Conservation (phyloP, 2,329 filamentous ascomycete genomes). For the Coniochaeta sp. region DNA sequence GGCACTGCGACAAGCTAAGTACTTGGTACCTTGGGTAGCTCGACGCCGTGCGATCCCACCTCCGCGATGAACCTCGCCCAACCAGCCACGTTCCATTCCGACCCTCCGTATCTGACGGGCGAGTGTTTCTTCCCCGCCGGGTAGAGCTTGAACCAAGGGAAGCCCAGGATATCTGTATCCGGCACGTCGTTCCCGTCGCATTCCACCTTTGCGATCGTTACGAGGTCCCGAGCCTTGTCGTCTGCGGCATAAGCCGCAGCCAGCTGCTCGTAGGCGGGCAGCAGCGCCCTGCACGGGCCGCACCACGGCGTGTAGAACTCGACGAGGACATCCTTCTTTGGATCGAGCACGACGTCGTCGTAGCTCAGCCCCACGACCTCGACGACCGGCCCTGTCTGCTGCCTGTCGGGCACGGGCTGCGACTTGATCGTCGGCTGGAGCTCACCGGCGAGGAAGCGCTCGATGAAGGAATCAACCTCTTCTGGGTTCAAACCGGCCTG, state of each 20-base stretch:
- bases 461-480: slow-evolving; percentile 68
- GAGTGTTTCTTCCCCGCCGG: slow-evolving; percentile 79
- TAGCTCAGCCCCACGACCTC: slow-evolving; percentile 92
- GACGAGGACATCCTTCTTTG: slow-evolving; percentile 91
- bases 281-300: slow-evolving; percentile 97
- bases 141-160: slow-evolving; percentile 99
- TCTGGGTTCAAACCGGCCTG: slow-evolving; percentile 60
- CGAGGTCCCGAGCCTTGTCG: slow-evolving; percentile 66
- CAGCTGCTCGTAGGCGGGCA: slow-evolving; percentile 93
- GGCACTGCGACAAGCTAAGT: no score
- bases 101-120: slow-evolving; percentile 80
- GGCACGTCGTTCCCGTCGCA: slow-evolving; percentile 94
- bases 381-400: slow-evolving; percentile 82
- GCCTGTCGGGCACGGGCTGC: slow-evolving; percentile 87
- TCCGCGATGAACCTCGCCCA: slow-evolving; percentile 88
- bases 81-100: slow-evolving; percentile 79
- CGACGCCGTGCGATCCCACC: slow-evolving; percentile 68
- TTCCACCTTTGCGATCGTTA: slow-evolving; percentile 95
- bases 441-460: slow-evolving; percentile 80
- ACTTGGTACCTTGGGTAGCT: neutral
- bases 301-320: slow-evolving; percentile 99
- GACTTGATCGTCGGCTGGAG: slow-evolving; percentile 96
- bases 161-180: slow-evolving; percentile 82
- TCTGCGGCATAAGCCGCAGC: slow-evolving; percentile 68
- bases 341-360: slow-evolving; percentile 82